Evolutionary conservation across 2,329 filamentous ascomycete species (phyloP).

Genomic region (Fusarium sp.): DNA sequence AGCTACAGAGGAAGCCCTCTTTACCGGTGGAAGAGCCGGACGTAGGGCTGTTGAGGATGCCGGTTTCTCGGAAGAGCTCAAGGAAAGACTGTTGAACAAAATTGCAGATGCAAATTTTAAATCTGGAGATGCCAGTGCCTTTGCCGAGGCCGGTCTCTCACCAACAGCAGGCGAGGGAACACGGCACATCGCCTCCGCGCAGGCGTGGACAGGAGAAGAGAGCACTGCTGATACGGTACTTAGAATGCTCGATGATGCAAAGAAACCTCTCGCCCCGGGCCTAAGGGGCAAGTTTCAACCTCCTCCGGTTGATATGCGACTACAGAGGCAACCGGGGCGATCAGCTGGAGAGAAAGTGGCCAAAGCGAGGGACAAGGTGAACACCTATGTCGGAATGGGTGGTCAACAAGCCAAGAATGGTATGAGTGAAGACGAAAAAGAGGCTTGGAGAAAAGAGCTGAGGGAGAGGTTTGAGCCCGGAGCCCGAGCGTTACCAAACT

Average conservation of each 20-base stretch:
- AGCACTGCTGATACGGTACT: constrained; percentile 77
- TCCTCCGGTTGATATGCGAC: constrained; percentile 63
- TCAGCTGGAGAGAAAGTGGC: constrained; percentile 61
- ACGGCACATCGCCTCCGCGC: constrained; percentile 72
- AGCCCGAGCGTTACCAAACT: constrained; percentile 77
- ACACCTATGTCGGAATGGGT: constrained; percentile 61
- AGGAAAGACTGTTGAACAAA: constrained; percentile 66
- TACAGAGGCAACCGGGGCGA: constrained; percentile 53
- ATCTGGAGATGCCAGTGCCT: constrained; percentile 59
- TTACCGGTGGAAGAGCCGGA: constrained; percentile 69
- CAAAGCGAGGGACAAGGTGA: constrained; percentile 66
- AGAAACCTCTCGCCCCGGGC: constrained; percentile 71
- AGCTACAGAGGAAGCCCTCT: constrained; percentile 70
- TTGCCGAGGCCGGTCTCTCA: constrained; percentile 60
- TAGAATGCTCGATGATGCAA: constrained; percentile 85
- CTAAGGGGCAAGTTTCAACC: constrained; percentile 60
- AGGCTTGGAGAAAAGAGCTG: constrained; percentile 76
- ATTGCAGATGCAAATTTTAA: constrained; percentile 65
- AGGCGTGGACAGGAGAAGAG: constrained; percentile 84
- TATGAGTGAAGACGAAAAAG: constrained; percentile 76
- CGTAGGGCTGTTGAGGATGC: constrained; percentile 69
- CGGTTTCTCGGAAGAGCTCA: constrained; percentile 72
- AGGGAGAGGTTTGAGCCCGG: constrained; percentile 82
- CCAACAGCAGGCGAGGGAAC: constrained; percentile 74
- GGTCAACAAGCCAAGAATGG: constrained; percentile 60